phyloP scores from a whole-genome alignment of 139 green algal genomes.

The Auxenochlorella pyrenoidosa region DNA sequence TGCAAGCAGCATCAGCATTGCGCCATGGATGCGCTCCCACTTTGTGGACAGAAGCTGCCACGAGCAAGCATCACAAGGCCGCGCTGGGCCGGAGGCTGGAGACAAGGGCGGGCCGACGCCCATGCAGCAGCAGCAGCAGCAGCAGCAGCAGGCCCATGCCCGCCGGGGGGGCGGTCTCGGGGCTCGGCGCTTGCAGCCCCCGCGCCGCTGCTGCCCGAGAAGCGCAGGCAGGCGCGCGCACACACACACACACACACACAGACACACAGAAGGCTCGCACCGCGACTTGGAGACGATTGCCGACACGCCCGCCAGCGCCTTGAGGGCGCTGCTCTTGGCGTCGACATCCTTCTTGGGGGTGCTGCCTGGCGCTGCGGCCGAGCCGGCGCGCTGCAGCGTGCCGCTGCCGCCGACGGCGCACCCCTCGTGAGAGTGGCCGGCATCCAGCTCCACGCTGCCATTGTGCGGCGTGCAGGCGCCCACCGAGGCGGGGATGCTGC shows the following conservation, averaged over 20 bases:
- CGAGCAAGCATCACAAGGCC: too few species aligned
- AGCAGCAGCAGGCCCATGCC: background rate
- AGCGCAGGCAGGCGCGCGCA: too few species aligned
- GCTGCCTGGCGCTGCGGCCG: background rate
- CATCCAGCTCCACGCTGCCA: background rate
- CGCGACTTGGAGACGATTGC: slow-evolving; percentile 42
- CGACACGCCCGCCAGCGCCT: slow-evolving; percentile 42
- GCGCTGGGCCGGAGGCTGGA: too few species aligned
- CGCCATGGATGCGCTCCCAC: too few species aligned
- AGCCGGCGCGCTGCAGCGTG: background rate
- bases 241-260: background rate
- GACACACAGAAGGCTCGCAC: background rate
- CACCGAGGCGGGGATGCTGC: background rate
- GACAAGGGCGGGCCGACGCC: too few species aligned
- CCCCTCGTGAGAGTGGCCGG: background rate
- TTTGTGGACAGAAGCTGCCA: too few species aligned
- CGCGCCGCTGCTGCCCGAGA: too few species aligned
- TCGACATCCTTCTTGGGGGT: slow-evolving; percentile 15
- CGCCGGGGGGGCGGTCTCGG: too few species aligned
- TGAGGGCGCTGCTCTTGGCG: slow-evolving; percentile 42
- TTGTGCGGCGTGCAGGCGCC: background rate
- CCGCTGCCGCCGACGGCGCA: background rate
- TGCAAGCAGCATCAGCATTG: too few species aligned
- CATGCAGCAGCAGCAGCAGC: background rate
- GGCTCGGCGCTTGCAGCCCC: too few species aligned